Base-by-base conservation (phyloP, 108 stramenopile species). In the Cylindrotheca fusiformis region DNA sequence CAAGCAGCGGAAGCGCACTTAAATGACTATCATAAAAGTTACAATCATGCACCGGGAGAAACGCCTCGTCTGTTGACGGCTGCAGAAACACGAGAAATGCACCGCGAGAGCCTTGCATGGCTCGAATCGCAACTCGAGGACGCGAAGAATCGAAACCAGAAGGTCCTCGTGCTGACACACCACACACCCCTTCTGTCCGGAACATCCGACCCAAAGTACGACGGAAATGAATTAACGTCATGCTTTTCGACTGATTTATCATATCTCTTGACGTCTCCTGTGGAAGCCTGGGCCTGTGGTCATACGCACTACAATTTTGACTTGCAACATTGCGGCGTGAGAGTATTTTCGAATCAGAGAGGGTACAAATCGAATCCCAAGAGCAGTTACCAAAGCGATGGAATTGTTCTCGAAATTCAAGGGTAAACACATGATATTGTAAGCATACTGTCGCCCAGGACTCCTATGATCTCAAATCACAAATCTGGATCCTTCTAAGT, bases 241-340 rank as follows among this genome's bases (percentile, higher is more conserved):
- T 51, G 50, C 50, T 51, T 51, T 51, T 51, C 47, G 23, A 47
- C 36, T 19, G 47, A 41, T 23, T 8, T 60, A 10, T 18, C 6
- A 19, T 46, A 4, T 46, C 23, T 48, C 6, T n/a, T 48, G 59
- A 18, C 5, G 6, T 41, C 36, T 41, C 26, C 23, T 21, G 8
- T 60, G 4, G 22, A 26, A 5, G 41, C 23, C n/a, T 60, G 59
- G 59, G 33, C 44, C 6, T 60, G 59, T 30, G 59, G 59, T 4
- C 59, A 60, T 47, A 60, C 59, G 19, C 59, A 60, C 18, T 60
- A 60, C 28, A 60, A 60, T 23, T 60, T 60, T 30, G 59, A 60
- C 23, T 46, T 60, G 50, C n/a, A n/a, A 14, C 36, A 41, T 41
- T 41, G 36, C 6, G 10, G 36, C 36, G 36, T 41, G 14, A 6